Evolutionary conservation across 2,329 filamentous ascomycete genomes (phyloP), one percentile per base, ranked within the genome.

Genomic region (Aspergillus novofumigatus): DNA sequence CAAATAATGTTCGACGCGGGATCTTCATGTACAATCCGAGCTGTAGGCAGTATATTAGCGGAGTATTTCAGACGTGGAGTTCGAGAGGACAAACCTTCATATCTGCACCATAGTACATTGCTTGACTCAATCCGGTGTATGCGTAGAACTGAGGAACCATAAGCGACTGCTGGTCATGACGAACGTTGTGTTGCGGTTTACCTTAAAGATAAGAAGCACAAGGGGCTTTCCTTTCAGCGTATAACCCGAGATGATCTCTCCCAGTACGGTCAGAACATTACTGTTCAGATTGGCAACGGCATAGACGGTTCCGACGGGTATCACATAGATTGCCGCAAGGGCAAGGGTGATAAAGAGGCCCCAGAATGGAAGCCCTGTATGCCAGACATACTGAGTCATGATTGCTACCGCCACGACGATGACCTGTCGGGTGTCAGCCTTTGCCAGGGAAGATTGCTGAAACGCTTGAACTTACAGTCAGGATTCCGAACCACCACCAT

Each of bases 161-260:
- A 26, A 49, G 41, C 52, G 1, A 60, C 86, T 69, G 87, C 86
- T 28, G 26, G 23, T 20, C 25, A 51, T 5, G 74, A 87, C 86
- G 76, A 87, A 80, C 83, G 87, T 88, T 77, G 86, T 83, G 57
- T 84, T 38, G 87, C 72, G 63, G 6, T 38, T 17, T 32, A 70
- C 65, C 64, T 77, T 77, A 66, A 76, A 76, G 3, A 73, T 64
- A 74, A 78, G 72, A 57, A 75, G 76, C 44, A 74, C 76, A 11
- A 78, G 65, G 0, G 75, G 74, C 51, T 68, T 70, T 5, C 75
- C 75, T 49, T 70, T 69, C 50, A 76, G 71, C 53, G 76, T 61
- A 61, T 76, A 77, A 1, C 75, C 75, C 1, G 72, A 74, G 23
- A 77, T 74, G 52, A 78, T 74, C 57, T 76, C 74, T 48, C 71